These are phyloP conservation scores for Talaromyces islandicus DNA, from an alignment of 2,329 filamentous ascomycete species.

Conservation along the genomic window DNA sequence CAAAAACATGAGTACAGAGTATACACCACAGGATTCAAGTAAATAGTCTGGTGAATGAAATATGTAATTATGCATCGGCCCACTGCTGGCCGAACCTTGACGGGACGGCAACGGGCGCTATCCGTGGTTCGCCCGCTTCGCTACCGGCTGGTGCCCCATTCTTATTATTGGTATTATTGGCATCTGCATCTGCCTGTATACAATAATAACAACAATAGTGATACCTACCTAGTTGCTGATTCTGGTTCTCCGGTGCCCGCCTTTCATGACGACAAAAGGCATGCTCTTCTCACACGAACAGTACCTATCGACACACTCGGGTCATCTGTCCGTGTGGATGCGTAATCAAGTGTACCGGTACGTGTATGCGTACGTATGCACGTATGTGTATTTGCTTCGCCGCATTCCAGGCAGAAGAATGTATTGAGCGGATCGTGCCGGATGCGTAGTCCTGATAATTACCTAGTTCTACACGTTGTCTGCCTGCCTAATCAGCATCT, in stretches of 20 bases:
- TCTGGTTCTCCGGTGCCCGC: background rate
- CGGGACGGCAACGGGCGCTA: constrained; percentile 7
- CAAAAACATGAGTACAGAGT: background rate
- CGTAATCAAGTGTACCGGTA: background rate
- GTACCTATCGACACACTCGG: background rate
- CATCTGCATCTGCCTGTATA: background rate
- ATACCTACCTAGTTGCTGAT: no score
- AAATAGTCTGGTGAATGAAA: no score
- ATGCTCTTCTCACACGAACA: background rate
- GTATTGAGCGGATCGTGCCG: background rate
- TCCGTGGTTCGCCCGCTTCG: background rate
- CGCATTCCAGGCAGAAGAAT: background rate
- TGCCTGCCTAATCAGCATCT: background rate
- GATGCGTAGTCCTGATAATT: background rate
- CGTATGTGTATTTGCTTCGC: background rate
- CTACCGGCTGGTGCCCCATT: background rate
- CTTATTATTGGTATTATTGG: background rate
- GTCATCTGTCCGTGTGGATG: background rate
- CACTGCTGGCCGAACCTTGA: constrained; percentile 11
- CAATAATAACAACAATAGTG: background rate
- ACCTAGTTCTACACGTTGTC: background rate
- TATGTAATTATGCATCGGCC: constrained; percentile 11
- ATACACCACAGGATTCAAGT: background rate
- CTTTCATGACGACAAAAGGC: background rate
- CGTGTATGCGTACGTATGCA: background rate